Evolutionary conservation across 495 filamentous ascomycete species (phyloP).

Genomic region (Lichenothelia convexa): DNA sequence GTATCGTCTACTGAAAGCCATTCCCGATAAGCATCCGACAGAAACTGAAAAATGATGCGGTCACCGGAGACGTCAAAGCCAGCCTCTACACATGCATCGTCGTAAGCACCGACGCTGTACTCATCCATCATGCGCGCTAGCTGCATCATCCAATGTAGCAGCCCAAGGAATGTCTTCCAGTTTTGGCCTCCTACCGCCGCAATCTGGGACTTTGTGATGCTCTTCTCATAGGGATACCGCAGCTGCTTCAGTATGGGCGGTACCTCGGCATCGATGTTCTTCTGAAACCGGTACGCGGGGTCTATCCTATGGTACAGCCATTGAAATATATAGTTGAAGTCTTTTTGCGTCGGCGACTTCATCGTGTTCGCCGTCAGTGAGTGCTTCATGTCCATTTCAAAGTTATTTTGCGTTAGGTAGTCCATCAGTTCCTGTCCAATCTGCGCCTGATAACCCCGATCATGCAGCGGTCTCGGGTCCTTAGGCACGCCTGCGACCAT

Average conservation of each 20-base stretch:
- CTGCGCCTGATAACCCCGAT: slow-evolving; percentile 52
- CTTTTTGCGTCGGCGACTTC: slow-evolving; percentile 90
- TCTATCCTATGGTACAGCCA: slow-evolving; percentile 94
- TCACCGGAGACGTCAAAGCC: slow-evolving; percentile 77
- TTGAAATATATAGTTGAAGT: slow-evolving; percentile 92
- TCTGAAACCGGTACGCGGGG: slow-evolving; percentile 75
- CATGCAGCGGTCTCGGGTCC: slow-evolving; percentile 79
- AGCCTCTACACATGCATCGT: slow-evolving; percentile 70
- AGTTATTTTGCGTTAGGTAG: slow-evolving; percentile 76
- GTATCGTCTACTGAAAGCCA: slow-evolving; percentile 67
- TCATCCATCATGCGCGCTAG: slow-evolving; percentile 76
- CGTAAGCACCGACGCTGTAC: slow-evolving; percentile 55
- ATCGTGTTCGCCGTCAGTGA: slow-evolving; percentile 70
- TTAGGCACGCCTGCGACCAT: slow-evolving; percentile 56
- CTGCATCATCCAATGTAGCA: slow-evolving; percentile 99
- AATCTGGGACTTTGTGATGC: slow-evolving; percentile 87
- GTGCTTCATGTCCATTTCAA: slow-evolving; percentile 95
- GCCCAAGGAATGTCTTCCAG: slow-evolving; percentile 81
- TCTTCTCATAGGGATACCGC: slow-evolving; percentile 84
- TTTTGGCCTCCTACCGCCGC: slow-evolving; percentile 87
- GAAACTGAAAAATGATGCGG: slow-evolving; percentile 81
- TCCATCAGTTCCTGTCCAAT: slow-evolving; percentile 83
- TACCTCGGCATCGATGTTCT: slow-evolving; percentile 84
- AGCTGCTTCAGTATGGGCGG: slow-evolving; percentile 79
- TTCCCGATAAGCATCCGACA: slow-evolving; percentile 73